Conservation (phyloP, 352 stramenopile species). For the Globisporangium polare region DNA sequence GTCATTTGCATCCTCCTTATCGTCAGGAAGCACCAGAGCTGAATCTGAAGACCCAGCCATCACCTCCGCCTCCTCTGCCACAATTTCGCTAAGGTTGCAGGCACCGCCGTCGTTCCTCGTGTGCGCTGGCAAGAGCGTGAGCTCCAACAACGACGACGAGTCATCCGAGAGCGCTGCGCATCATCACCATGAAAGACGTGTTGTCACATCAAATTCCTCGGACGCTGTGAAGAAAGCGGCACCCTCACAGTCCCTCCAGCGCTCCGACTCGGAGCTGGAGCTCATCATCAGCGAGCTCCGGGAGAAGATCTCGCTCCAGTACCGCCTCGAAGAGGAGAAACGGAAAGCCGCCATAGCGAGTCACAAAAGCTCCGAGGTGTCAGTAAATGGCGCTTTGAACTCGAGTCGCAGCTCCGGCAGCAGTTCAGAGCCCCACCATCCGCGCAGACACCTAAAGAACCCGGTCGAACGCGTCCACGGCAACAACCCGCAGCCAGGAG, state of each 20-base stretch:
- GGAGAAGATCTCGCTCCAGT: constrained; percentile 46
- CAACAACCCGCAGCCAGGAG: constrained; percentile 3
- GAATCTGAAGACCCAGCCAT: background rate
- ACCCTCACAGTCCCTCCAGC: constrained; percentile 13
- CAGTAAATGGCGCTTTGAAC: background rate
- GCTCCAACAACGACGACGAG: constrained; percentile 14
- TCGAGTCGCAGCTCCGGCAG: constrained; percentile 10
- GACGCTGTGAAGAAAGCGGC: constrained; percentile 8
- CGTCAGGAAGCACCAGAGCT: too few species aligned
- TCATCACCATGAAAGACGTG: background rate
- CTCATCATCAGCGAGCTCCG: constrained; percentile 62
- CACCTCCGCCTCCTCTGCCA: too few species aligned
- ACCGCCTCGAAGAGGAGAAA: constrained; percentile 17
- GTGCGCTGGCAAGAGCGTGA: constrained; percentile 9
- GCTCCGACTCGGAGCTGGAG: constrained; percentile 60
- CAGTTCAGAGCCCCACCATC: constrained; percentile 11
- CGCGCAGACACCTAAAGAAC: constrained; percentile 58
- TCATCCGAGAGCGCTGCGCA: background rate
- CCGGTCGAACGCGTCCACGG: constrained; percentile 47
- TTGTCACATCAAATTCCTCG: background rate
- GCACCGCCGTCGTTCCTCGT: constrained; percentile 7
- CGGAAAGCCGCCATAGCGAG: background rate
- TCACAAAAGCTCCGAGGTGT: background rate
- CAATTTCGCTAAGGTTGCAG: background rate
- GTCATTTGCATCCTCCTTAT: background rate